Conservation (phyloP, 805 yeast genomes). For the Wickerhamomyces ciferrii region DNA sequence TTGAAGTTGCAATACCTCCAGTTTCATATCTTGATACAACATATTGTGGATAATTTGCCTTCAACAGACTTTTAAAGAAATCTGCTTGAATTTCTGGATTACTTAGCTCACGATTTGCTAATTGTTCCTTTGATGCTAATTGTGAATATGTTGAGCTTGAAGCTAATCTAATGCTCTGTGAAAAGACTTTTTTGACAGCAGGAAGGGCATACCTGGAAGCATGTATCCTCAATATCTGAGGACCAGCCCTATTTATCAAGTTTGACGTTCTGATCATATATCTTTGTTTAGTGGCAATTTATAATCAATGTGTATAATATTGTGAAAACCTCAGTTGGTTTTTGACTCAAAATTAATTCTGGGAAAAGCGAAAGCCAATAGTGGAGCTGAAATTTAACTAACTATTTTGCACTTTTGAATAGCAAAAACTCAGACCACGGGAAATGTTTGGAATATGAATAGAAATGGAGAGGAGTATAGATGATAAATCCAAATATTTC, state of each 20-base stretch:
- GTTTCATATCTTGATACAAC: conserved; percentile 94
- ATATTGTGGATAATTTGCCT: conserved; percentile 88
- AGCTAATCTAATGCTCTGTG: conserved; percentile 13
- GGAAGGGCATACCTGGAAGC: conserved; percentile 6
- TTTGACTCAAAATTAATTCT: not conserved
- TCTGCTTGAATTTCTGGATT: conserved; percentile 76
- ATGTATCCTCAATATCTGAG: conserved; percentile 2
- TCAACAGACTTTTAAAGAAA: conserved; percentile 70
- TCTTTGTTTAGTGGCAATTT: not conserved
- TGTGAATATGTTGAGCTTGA: conserved; percentile 18
- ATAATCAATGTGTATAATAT: not conserved
- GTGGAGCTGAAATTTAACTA: not conserved
- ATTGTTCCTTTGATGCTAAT: conserved; percentile 67
- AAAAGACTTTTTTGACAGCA: not conserved
- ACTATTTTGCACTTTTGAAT: not conserved
- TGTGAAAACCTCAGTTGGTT: not conserved
- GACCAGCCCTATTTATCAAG: not conserved
- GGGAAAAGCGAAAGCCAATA: not conserved
- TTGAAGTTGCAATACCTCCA: conserved; percentile 82
- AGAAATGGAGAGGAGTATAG: too few species aligned
- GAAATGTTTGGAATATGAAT: too few species aligned
- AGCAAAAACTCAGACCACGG: too few species aligned
- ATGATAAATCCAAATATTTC: too few species aligned
- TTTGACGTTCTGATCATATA: not conserved
- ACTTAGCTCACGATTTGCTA: conserved; percentile 72